Evolutionary conservation across 495 filamentous ascomycete species (phyloP), one percentile per base, ranked within the genome.

Genomic region (Usnea hakonensis): DNA sequence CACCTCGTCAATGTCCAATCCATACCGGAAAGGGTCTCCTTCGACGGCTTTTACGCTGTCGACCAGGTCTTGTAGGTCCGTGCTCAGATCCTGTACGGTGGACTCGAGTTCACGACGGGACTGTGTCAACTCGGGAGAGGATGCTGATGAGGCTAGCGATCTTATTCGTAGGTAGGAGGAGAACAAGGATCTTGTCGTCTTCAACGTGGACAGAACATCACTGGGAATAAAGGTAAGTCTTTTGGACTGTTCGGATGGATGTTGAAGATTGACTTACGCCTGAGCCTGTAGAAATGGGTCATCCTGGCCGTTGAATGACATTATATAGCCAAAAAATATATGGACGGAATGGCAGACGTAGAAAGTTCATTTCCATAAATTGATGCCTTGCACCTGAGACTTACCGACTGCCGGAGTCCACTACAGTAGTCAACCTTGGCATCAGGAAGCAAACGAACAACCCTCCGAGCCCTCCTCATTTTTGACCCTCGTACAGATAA

Each of bases 201-300:
- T 82, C 46, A 98, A 86, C 54, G 90, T 86, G 58, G 85, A 77
- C 55, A 94, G 85, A 67, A 97, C 90, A 73, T 98, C 95, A 71
- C 90, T 95, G 63, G 44, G 59, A 5, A 30, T 3, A n/a, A 36
- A 13, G 10, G 57, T 60, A 23, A 57, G 62, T 32, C n/a, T n/a
- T 43, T 71, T 60, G 58, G 0, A 37, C 26, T 14, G 32, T 33
- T 33, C n/a, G 32, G 64, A 62, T 55, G 48, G 36, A 57, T 55
- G 40, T 41, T 36, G 59, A 17, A 59, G 63, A 57, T 59, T 28
- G 41, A 61, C 83, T 68, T 76, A 92, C 90, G 87, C 83, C 77
- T 96, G 91, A 68, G 95, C 91, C 74, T 95, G 89, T 74, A 95
- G 87, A 79, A 96, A 97, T 32, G 92, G 92, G 69, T 97, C 92